Evolutionary conservation across 1,284 basidiomycete genomes (phyloP).

Genomic region (Ustanciosporium gigantosporum): DNA sequence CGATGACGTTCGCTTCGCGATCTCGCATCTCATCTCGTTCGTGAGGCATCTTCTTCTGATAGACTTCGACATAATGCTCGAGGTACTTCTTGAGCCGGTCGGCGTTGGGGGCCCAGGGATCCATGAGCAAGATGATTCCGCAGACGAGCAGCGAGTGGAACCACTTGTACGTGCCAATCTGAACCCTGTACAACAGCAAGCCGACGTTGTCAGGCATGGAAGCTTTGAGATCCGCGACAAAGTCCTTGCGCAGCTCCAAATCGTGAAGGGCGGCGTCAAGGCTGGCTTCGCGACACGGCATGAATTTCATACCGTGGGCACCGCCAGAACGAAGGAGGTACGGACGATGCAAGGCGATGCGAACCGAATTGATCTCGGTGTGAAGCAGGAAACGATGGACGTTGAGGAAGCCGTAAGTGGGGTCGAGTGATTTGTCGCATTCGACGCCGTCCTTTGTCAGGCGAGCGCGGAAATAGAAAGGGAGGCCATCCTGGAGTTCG

Average conservation of each 20-base stretch:
- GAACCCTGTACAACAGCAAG: conserved; percentile 28
- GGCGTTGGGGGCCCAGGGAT: conserved; percentile 37
- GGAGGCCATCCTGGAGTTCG: conserved; percentile 39
- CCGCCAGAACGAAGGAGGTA: conserved; percentile 49
- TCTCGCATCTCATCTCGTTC: conserved; percentile 48
- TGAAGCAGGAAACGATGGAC: conserved; percentile 51
- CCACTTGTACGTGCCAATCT: conserved; percentile 50
- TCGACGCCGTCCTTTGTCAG: conserved; percentile 27
- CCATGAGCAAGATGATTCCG: conserved; percentile 48
- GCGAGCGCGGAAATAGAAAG: conserved; percentile 41
- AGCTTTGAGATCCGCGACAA: conserved; percentile 23
- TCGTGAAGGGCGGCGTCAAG: conserved; percentile 48
- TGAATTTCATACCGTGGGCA: conserved; percentile 22
- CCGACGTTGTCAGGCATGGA: conserved; percentile 10
- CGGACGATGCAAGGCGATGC: conserved; percentile 48
- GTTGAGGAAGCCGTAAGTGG: conserved; percentile 41
- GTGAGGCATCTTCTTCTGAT: conserved; percentile 5
- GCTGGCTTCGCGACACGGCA: conserved; percentile 43
- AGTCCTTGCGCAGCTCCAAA: conserved; percentile 43
- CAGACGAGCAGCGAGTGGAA: conserved; percentile 50
- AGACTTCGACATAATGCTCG: conserved; percentile 27
- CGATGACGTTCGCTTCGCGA: conserved; percentile 42
- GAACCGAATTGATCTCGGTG: conserved; percentile 49
- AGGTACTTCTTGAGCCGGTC: conserved; percentile 36
- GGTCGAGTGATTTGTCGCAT: conserved; percentile 43